Conservation (phyloP, 2,329 filamentous ascomycete species). For the Fusarium piperis region DNA sequence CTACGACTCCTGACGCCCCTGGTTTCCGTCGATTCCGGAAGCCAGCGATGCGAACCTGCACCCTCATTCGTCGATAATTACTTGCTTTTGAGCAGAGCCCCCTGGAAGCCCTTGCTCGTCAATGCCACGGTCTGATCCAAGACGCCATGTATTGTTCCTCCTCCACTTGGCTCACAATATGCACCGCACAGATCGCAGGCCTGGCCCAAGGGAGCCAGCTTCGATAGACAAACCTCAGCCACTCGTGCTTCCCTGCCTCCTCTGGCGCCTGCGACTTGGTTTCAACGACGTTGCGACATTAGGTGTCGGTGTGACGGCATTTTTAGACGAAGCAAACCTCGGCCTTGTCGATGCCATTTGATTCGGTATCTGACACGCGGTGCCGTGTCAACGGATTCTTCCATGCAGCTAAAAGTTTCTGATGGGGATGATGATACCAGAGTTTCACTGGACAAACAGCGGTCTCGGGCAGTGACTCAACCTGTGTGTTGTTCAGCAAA, state of each 20-base stretch:
- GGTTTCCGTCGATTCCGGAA: conserved; percentile 15
- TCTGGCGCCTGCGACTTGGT: background rate
- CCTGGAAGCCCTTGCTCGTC: background rate
- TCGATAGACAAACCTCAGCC: conserved; percentile 3
- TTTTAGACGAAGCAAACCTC: conserved; percentile 27
- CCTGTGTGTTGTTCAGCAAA: background rate
- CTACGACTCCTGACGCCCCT: background rate
- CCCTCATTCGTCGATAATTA: background rate
- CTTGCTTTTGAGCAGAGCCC: background rate
- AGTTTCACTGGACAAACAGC: background rate
- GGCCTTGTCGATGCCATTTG: conserved; percentile 7
- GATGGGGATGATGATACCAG: background rate
- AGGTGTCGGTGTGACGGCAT: conserved; percentile 40
- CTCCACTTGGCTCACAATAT: conserved; percentile 1
- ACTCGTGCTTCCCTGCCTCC: background rate
- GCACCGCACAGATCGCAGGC: conserved; percentile 3
- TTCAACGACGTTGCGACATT: conserved; percentile 33
- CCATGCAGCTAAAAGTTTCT: conserved; percentile 16
- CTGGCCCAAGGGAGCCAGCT: background rate
- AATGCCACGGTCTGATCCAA: background rate
- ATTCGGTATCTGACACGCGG: background rate
- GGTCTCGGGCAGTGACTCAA: background rate
- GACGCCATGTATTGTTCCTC: background rate
- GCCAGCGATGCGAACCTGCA: background rate
- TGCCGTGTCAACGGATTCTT: conserved; percentile 1